Conservation (phyloP, 75 land plant species). For the Sequoia sempervirens region DNA sequence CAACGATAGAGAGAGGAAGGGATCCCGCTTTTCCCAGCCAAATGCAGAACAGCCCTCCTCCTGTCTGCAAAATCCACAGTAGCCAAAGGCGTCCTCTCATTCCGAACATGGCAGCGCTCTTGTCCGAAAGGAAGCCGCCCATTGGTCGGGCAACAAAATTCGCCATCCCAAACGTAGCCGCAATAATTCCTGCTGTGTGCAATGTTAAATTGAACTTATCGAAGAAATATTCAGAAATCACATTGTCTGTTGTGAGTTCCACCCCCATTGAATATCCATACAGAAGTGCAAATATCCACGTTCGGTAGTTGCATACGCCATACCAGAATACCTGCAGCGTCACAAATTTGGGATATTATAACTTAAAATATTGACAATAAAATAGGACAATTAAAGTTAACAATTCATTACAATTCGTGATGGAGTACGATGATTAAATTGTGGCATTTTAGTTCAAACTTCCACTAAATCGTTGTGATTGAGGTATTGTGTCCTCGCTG, state of each 20-base stretch:
- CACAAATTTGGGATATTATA: no score
- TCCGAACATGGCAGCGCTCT: conserved; percentile 38
- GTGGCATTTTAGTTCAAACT: no score
- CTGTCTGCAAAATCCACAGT: conserved; percentile 67
- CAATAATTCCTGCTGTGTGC: conserved; percentile 42
- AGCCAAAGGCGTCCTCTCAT: conserved; percentile 80
- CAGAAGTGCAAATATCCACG: conserved; percentile 46
- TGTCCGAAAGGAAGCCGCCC: conserved; percentile 63
- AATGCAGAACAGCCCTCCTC: conserved; percentile 68
- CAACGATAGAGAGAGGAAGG: conserved; percentile 7
- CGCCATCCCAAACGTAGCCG: conserved; percentile 55
- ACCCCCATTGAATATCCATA: conserved; percentile 62
- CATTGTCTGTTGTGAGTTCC: conserved; percentile 57
- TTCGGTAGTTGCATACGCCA: conserved; percentile 46
- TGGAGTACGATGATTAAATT: no score
- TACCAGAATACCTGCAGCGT: conserved; percentile 19
- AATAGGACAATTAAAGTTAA: no score
- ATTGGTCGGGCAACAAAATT: conserved; percentile 62
- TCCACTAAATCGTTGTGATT: no score
- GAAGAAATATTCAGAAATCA: conserved; percentile 58
- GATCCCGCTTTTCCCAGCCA: conserved; percentile 41
- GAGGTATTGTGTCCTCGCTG: no score
- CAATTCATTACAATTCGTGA: no score
- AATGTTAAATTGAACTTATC: conserved; percentile 35
- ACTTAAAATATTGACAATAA: no score